A percentile compares a stretch with the other conserved stretches of the same genome.
These are phyloP conservation scores for Selaginella tamariscina DNA, from an alignment of 75 land plant genomes.

Conservation along the genomic window DNA sequence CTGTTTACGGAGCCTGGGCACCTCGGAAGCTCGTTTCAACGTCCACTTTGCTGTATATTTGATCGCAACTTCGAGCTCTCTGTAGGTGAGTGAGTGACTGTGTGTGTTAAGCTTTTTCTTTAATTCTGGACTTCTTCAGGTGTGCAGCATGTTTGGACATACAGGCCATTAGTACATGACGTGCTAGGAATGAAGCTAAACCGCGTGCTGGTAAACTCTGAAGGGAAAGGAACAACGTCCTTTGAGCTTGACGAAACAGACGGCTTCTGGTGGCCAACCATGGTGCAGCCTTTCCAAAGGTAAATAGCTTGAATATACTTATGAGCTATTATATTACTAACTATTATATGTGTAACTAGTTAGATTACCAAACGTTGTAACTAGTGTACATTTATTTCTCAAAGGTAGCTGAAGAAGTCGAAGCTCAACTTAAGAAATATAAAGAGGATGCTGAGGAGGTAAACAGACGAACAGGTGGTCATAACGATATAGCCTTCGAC, in stretches of 20 bases:
- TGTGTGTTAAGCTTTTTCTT: no score
- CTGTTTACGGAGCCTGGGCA: slow-evolving; percentile 69
- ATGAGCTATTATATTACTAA: no score
- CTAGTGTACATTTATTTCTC: no score
- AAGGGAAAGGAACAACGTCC: slow-evolving; percentile 27
- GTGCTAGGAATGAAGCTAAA: slow-evolving; percentile 71
- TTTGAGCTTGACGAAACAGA: slow-evolving; percentile 74
- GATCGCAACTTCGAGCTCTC: slow-evolving; percentile 87
- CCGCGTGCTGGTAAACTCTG: slow-evolving; percentile 37
- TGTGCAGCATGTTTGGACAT: slow-evolving; percentile 93
- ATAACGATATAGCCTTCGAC: slow-evolving; percentile 53
- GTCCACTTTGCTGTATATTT: slow-evolving; percentile 79
- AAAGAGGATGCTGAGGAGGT: slow-evolving; percentile 92
- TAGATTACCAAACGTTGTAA: no score
- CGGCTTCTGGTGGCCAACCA: slow-evolving; percentile 72
- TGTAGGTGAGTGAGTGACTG: no score
- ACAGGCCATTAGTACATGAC: slow-evolving; percentile 86
- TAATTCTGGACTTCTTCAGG: no score
- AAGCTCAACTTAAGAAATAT: slow-evolving; percentile 57
- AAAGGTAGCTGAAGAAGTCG: slow-evolving; percentile 88
- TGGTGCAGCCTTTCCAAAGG: slow-evolving; percentile 62
- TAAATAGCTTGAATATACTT: no score
- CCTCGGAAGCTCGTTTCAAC: slow-evolving; percentile 59
- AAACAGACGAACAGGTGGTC: slow-evolving; percentile 64
- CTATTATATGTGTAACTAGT: no score